A percentile compares a stretch with the other conserved stretches of the same genome.
Evolutionary conservation across 345 rosid genomes (phyloP).

Genomic region (Dipteronia sinensis): DNA sequence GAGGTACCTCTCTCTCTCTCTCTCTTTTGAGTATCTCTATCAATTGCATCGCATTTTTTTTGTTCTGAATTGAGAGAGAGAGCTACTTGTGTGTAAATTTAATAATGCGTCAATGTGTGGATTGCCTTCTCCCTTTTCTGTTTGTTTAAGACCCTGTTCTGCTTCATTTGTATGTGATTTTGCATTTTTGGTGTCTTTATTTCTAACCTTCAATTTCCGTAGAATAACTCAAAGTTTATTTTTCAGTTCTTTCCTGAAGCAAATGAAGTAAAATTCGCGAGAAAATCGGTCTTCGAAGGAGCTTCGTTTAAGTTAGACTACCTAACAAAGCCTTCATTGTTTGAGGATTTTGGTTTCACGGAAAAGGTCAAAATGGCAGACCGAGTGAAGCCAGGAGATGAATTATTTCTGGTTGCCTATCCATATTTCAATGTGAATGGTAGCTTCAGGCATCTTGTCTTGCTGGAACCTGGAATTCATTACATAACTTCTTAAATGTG

Average conservation of each 20-base stretch:
- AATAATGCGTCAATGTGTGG: neutral
- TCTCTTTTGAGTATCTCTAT: too few relatives aligned
- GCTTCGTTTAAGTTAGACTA: constrained; percentile 83
- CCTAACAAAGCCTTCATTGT: constrained; percentile 85
- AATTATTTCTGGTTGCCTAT: constrained; percentile 78
- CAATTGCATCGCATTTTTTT: too few relatives aligned
- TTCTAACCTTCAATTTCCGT: neutral
- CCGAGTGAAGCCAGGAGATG: constrained; percentile 79
- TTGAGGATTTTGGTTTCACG: constrained; percentile 81
- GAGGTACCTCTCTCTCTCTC: too few relatives aligned
- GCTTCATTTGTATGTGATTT: neutral
- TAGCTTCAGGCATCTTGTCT: constrained; percentile 28
- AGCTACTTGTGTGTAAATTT: too few relatives aligned
- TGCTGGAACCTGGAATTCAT: constrained; percentile 17
- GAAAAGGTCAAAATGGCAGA: constrained; percentile 85
- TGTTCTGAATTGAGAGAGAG: too few relatives aligned
- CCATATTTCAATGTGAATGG: constrained; percentile 95
- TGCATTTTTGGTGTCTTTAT: neutral
- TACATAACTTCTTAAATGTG: constrained; percentile 7
- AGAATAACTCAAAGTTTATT: neutral
- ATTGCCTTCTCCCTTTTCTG: neutral
- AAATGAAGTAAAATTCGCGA: constrained; percentile 79
- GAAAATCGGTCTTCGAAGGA: constrained; percentile 70
- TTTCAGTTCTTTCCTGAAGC: constrained; percentile 95
- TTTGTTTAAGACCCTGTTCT: neutral